Evolutionary conservation across 2,329 filamentous ascomycete species (phyloP), one percentile per base, ranked within the genome.

Genomic region (Calonectria honghensis): DNA sequence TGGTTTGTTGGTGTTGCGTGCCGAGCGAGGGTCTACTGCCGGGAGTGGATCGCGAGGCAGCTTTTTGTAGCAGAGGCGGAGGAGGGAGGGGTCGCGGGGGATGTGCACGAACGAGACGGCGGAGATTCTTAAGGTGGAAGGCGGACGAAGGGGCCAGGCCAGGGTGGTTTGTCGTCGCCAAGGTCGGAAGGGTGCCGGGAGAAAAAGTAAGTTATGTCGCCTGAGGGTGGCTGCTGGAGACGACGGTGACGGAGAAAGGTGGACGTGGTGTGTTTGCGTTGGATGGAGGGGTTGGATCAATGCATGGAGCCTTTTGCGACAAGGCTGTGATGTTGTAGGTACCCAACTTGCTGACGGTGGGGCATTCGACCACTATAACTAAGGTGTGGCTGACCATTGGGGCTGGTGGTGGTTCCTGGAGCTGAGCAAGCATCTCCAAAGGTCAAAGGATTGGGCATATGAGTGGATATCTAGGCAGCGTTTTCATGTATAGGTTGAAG

Each of bases 201-300:
- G 68, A 64, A 27, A 50, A 63, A 45, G 31, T 20, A 41, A 72
- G 52, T 50, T 54, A 54, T 59, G 61, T 61, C 50, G 72, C 37
- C 32, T 48, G 63, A 54, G 63, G 31, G 45, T 65, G 61, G 61
- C 61, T 65, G 27, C 41, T 65, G 45, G 68, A 71, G 48, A 65
- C 24, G 45, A 51, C 68, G 48, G 39, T 39, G 59, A 65, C 39
- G 37, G 35, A 54, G 61, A 29, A 9, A 65, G n/a, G 59, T 64
- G 57, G 68, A 39, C 32, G 41, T 50, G 67, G 67, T 70, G 59
- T 75, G 73, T 70, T 66, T 61, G 57, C 11, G 32, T 72, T 67
- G 73, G 79, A 78, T 80, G 79, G 79, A 80, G 79, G 79, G 79
- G 79, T 80, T 77, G 67, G 57, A 65, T 76, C 76, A 78, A 73